phyloP scores from a whole-genome alignment of 2,329 filamentous ascomycete genomes.

The Exserohilum turcica region DNA sequence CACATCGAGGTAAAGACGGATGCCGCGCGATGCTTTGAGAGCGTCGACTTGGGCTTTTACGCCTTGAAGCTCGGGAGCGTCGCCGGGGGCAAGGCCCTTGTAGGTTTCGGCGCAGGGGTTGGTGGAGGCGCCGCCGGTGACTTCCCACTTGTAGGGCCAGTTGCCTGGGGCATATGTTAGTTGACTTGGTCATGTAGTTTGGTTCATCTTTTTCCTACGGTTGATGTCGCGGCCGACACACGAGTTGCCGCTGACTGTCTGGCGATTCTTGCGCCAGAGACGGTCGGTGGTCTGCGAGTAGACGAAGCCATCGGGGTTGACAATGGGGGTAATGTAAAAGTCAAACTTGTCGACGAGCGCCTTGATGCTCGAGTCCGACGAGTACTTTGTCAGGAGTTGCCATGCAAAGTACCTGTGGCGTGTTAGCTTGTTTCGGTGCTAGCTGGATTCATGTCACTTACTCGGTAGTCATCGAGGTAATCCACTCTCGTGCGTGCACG shows the following conservation, averaged over 20 bases:
- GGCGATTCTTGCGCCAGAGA: slow-evolving; percentile 49
- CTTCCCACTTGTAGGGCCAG: slow-evolving; percentile 47
- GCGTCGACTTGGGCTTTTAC: slow-evolving; percentile 52
- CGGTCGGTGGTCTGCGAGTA: slow-evolving; percentile 48
- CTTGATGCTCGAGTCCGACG: slow-evolving; percentile 38
- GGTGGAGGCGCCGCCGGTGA: slow-evolving; percentile 43
- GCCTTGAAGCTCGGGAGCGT: slow-evolving; percentile 42
- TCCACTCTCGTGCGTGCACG: slow-evolving; percentile 47
- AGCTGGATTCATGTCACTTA: slow-evolving; percentile 1
- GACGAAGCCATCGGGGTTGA: slow-evolving; percentile 41
- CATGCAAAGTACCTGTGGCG: slow-evolving; percentile 36
- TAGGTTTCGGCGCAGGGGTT: slow-evolving; percentile 47
- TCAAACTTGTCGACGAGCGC: slow-evolving; percentile 46
- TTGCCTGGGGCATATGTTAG: slow-evolving; percentile 21
- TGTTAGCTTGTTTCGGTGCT: neutral
- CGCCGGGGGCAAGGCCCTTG: slow-evolving; percentile 41
- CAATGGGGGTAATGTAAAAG: slow-evolving; percentile 40
- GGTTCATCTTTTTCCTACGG: slow-evolving; percentile 16
- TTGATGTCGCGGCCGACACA: slow-evolving; percentile 48
- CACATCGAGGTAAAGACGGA: slow-evolving; percentile 67
- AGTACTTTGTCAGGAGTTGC: slow-evolving; percentile 45
- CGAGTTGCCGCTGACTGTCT: slow-evolving; percentile 36
- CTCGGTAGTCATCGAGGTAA: slow-evolving; percentile 40
- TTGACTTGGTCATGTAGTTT: neutral
- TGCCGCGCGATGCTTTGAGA: slow-evolving; percentile 53